These are phyloP conservation scores for Boletus subparvulus DNA, from an alignment of 768 basidiomycete genomes.

Conservation along the genomic window DNA sequence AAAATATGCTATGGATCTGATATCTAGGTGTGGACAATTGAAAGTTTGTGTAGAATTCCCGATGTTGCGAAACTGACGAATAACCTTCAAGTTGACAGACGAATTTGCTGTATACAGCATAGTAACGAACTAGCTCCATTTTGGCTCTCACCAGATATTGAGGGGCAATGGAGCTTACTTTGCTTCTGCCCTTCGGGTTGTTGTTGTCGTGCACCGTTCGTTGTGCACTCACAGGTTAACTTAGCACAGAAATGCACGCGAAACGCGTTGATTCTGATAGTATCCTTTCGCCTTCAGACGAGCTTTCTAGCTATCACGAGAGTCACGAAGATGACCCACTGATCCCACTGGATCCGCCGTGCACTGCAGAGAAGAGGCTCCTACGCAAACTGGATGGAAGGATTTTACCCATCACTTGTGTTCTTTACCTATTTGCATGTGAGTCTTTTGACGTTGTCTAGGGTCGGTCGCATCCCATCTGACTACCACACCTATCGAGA, in stretches of 20 bases:
- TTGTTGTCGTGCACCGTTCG: background rate
- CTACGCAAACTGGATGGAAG: slow-evolving; percentile 64
- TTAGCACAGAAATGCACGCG: slow-evolving; percentile 11
- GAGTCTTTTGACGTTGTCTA: slow-evolving; percentile 28
- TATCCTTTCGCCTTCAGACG: slow-evolving; percentile 5
- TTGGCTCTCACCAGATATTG: background rate
- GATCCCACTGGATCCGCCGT: slow-evolving; percentile 16
- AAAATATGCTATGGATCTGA: too few species aligned
- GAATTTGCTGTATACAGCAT: too few species aligned
- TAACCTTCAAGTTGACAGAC: too few species aligned
- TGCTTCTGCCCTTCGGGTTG: background rate
- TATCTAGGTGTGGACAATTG: too few species aligned
- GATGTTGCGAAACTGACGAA: too few species aligned
- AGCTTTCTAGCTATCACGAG: background rate
- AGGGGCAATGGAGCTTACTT: background rate
- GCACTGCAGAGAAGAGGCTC: slow-evolving; percentile 48
- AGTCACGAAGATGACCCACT: slow-evolving; percentile 19
- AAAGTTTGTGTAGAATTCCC: too few species aligned
- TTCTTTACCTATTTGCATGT: slow-evolving; percentile 81
- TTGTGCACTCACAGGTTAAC: background rate
- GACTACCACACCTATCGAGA: slow-evolving; percentile 27
- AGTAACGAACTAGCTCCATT: background rate
- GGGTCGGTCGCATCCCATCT: background rate
- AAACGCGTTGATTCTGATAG: slow-evolving; percentile 10
- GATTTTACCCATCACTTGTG: slow-evolving; percentile 68